These are phyloP conservation scores for Blumeriella jaapii DNA, from an alignment of 2,329 filamentous ascomycete species.

Conservation along the genomic window DNA sequence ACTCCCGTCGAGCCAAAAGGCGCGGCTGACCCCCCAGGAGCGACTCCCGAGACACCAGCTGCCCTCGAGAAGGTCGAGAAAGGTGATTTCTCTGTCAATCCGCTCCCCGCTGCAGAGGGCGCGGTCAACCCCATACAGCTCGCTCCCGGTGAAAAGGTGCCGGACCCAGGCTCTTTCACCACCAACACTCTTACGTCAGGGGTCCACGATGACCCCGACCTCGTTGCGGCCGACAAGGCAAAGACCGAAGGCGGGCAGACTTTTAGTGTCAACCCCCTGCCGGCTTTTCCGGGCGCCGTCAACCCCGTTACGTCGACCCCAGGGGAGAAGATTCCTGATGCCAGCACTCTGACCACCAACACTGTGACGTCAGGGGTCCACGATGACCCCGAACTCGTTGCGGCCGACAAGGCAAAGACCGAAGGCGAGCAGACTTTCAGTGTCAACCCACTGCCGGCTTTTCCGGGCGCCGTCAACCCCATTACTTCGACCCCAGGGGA, in stretches of 20 bases:
- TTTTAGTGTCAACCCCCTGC: conserved; percentile 49
- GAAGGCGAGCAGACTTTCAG: conserved; percentile 37
- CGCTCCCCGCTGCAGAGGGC: conserved; percentile 50
- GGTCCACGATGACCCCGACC: conserved; percentile 71
- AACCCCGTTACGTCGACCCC: conserved; percentile 74
- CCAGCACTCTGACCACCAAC: conserved; percentile 50
- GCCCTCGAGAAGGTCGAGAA: conserved; percentile 29
- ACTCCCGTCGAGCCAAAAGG: conserved; percentile 17
- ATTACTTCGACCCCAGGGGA: conserved; percentile 70
- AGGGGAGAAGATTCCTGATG: conserved; percentile 68
- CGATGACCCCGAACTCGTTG: conserved; percentile 71
- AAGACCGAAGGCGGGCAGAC: conserved; percentile 31
- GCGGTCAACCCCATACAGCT: conserved; percentile 72
- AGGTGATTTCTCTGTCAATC: conserved; percentile 41
- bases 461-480: conserved; percentile 61
- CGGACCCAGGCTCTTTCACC: conserved; percentile 51
- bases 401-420: conserved; percentile 30
- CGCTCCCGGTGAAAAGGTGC: conserved; percentile 70
- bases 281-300: conserved; percentile 49
- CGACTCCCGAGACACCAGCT: conserved; percentile 62
- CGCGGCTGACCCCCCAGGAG: conserved; percentile 46
- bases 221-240: conserved; percentile 42
- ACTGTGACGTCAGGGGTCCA: conserved; percentile 62
- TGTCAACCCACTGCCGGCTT: conserved; percentile 51
- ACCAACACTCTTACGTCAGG: conserved; percentile 59